Base-by-base conservation (phyloP, 2,329 filamentous ascomycete species). In the Colletotrichum cuscutae region DNA sequence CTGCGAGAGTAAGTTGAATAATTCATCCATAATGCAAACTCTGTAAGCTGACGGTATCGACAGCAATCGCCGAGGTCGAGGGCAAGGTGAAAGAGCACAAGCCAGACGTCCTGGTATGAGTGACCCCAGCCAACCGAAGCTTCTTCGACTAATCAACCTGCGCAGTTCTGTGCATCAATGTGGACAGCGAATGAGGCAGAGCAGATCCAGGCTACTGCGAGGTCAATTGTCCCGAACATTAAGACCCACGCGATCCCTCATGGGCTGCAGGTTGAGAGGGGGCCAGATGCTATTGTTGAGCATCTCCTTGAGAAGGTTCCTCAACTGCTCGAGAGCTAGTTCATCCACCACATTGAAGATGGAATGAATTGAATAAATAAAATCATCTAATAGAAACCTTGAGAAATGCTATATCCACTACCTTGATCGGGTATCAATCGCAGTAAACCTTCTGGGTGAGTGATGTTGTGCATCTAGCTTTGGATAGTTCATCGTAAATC, bases 121-220 rank as follows among this genome's bases (percentile, higher is more conserved):
- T 2, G 11, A 5, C 1, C 22, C 12, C 1, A 7, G 6, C 22
- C 35, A 58, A 35, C 22, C 3, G 2, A 49, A 13, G 56, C 3
- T 7, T 56, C 5, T 7, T 19, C 7, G 13, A 32, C 22, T 32
- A 22, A 46, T 24, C 32, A 60, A 35, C 61, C 35, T 52, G 52
- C 15, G 22, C 7, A 91, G 88, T 91, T 91, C 82, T 89, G 87
- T 64, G 90, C 91, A 3, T 92, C 83, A n/a, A 86, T 85, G 84
- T 86, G 84, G 84, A 83, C 83, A 0, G 76, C 83, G 0, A 86
- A 89, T 74, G 82, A 90, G 78, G 84, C 83, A 28, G 76, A 81
- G 7, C 77, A 84, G 72, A 88, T 89, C 30, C 80, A 84, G 28
- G 75, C 78, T 1, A 85, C 85, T 37, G 87, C 87, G 1, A 81